Percentiles rank a stretch among this genome's conserved stretches.
These are phyloP conservation scores for Nidularia sp. DNA, from an alignment of 768 basidiomycete genomes.

Conservation along the genomic window DNA sequence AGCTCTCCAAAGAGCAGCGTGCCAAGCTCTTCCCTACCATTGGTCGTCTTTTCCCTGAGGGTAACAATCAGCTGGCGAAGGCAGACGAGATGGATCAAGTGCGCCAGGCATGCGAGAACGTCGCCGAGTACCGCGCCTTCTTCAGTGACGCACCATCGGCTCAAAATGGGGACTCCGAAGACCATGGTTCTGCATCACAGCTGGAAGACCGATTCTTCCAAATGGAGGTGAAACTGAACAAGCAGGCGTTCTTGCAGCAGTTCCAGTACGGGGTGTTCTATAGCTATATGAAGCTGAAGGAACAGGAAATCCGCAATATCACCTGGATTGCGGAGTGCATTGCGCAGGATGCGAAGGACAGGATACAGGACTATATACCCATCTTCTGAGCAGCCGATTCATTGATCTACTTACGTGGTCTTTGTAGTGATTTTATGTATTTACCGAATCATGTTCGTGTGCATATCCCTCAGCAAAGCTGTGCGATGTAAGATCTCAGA, in stretches of 20 bases:
- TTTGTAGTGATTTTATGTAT: too few species aligned
- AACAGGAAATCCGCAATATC: conserved; percentile 84
- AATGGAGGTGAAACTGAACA: conserved; percentile 91
- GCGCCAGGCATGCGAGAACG: conserved; percentile 77
- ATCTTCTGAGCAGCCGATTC: conserved; percentile 56
- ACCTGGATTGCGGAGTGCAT: conserved; percentile 99
- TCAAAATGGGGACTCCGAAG: conserved; percentile 32
- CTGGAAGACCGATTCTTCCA: conserved; percentile 95
- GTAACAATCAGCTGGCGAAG: conserved; percentile 89
- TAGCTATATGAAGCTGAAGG: conserved; percentile 88
- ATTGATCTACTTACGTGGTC: background rate
- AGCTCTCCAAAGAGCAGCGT: conserved; percentile 91
- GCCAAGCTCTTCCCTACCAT: conserved; percentile 92
- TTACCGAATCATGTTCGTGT: too few species aligned
- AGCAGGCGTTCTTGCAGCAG: conserved; percentile 91
- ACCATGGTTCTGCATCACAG: conserved; percentile 49
- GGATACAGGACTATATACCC: conserved; percentile 94
- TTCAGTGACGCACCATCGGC: conserved; percentile 56
- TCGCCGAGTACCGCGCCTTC: conserved; percentile 89
- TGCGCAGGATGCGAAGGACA: conserved; percentile 91
- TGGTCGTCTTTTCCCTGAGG: conserved; percentile 91
- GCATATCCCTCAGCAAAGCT: too few species aligned
- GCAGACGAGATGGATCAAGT: conserved; percentile 97
- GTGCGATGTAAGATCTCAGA: too few species aligned
- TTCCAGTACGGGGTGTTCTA: conserved; percentile 95